These are phyloP conservation scores for Chamaenerion angustifolium DNA, from an alignment of 345 rosid species.

Conservation along the genomic window DNA sequence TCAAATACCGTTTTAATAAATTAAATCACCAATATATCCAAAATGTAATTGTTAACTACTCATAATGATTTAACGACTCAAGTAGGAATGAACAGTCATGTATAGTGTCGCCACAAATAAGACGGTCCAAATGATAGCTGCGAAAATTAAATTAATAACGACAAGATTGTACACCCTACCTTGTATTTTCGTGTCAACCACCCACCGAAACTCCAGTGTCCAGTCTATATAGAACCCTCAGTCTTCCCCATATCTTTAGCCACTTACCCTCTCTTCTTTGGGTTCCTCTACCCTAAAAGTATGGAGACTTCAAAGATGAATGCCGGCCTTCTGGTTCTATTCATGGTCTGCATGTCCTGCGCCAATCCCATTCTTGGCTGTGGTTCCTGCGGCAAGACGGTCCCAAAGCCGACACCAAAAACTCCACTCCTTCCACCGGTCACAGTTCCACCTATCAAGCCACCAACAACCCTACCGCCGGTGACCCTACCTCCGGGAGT, in stretches of 20 bases:
- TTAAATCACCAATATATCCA: too few species aligned
- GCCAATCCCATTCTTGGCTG: conserved; percentile 45
- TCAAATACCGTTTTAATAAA: too few species aligned
- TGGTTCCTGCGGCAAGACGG: conserved; percentile 35
- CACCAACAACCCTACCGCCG: conserved; percentile 19
- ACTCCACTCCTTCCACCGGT: conserved; percentile 15
- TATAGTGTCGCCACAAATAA: too few species aligned
- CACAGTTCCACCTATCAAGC: conserved; percentile 20
- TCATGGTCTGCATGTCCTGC: conserved; percentile 40
- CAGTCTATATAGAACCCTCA: too few species aligned
- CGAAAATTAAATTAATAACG: too few species aligned
- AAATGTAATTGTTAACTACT: too few species aligned
- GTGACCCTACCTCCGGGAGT: conserved; percentile 15
- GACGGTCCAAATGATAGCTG: too few species aligned
- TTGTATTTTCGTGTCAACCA: too few species aligned
- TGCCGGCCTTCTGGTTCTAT: conserved; percentile 41
- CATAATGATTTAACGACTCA: too few species aligned
- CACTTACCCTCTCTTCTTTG: background rate
- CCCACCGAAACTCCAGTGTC: too few species aligned
- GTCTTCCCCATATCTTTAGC: conserved; percentile 5
- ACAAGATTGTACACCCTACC: too few species aligned
- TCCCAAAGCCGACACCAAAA: conserved; percentile 8
- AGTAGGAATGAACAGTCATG: too few species aligned
- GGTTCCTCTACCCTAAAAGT: conserved; percentile 3
- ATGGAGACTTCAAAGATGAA: conserved; percentile 44